A percentile compares a stretch with the other conserved stretches of the same genome.
Evolutionary conservation across 371 early-diverging fungal species (phyloP).

Genomic region (Syncephalastrum contaminatum): DNA sequence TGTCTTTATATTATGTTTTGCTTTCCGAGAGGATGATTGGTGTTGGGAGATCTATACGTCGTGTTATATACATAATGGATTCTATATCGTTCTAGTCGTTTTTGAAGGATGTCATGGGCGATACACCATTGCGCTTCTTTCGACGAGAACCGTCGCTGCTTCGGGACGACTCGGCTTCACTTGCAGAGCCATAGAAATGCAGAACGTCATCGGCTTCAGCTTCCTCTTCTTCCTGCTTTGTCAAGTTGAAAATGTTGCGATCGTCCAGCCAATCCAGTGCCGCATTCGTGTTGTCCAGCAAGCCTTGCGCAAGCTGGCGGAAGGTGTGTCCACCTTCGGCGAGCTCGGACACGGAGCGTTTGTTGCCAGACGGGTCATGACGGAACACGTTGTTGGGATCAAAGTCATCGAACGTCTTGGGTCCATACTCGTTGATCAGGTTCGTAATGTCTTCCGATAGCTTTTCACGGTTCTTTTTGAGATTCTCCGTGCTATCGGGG

Average conservation of each 20-base stretch:
- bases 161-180: slow-evolving; percentile 21
- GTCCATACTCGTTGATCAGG: slow-evolving; percentile 85
- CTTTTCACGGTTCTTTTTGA: slow-evolving; percentile 66
- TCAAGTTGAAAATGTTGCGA: slow-evolving; percentile 60
- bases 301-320: slow-evolving; percentile 36
- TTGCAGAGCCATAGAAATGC: slow-evolving; percentile 39
- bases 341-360: slow-evolving; percentile 31
- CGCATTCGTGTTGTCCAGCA: slow-evolving; percentile 28
- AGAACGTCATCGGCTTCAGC: slow-evolving; percentile 50
- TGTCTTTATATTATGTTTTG: background rate
- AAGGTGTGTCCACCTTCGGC: slow-evolving; percentile 34
- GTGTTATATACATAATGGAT: too few species aligned
- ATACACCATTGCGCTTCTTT: background rate
- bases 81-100: too few species aligned
- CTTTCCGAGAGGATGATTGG: background rate
- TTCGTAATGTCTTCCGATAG: slow-evolving; percentile 77
- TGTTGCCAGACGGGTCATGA: slow-evolving; percentile 18
- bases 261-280: slow-evolving; percentile 56
- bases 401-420: slow-evolving; percentile 82
- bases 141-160: background rate
- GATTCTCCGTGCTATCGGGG: slow-evolving; percentile 54
- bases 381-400: slow-evolving; percentile 45
- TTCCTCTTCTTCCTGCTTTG: slow-evolving; percentile 31
- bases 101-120: too few species aligned
- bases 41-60: too few species aligned